phyloP scores from a whole-genome alignment of 1,284 basidiomycete genomes.

The Taiwanofungus camphoratus region DNA sequence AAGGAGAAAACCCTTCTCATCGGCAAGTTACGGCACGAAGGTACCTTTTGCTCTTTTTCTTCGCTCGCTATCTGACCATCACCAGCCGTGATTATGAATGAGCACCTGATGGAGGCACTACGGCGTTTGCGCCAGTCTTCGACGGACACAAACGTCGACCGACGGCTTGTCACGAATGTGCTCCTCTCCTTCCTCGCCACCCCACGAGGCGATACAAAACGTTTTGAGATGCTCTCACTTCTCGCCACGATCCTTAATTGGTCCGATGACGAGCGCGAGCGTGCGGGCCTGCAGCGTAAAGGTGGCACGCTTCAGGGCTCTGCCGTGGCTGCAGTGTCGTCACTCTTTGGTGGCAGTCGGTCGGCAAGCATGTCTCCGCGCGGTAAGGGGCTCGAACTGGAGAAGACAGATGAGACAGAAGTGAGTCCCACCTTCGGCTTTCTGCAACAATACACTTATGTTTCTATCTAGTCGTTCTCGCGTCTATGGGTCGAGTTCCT shows the following conservation, averaged over 20 bases:
- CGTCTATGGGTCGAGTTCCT: conserved; percentile 95
- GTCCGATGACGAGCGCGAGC: conserved; percentile 86
- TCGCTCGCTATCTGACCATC: background rate
- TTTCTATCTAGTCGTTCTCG: conserved; percentile 71
- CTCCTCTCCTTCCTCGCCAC: conserved; percentile 90
- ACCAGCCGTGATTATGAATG: conserved; percentile 90
- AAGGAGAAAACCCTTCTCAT: conserved; percentile 93
- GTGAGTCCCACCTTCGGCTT: conserved; percentile 34
- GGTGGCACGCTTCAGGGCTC: conserved; percentile 20
- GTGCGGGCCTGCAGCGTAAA: conserved; percentile 78
- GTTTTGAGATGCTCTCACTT: conserved; percentile 94
- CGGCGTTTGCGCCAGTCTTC: conserved; percentile 84
- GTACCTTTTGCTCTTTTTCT: conserved; percentile 36
- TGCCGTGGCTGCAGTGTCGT: conserved; percentile 27
- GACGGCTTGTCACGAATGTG: conserved; percentile 92
- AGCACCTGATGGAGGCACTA: conserved; percentile 97
- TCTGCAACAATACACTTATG: background rate
- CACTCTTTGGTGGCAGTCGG: conserved; percentile 56
- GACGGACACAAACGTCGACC: conserved; percentile 86
- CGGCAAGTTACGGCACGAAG: conserved; percentile 91
- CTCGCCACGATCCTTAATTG: conserved; percentile 87
- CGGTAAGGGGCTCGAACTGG: conserved; percentile 47
- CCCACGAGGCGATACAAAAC: conserved; percentile 87
- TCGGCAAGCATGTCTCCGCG: conserved; percentile 40
- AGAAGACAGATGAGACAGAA: conserved; percentile 75